Conservation (phyloP, 192 early-diverging fungal species). For the Tieghemiomyces parasiticus region DNA sequence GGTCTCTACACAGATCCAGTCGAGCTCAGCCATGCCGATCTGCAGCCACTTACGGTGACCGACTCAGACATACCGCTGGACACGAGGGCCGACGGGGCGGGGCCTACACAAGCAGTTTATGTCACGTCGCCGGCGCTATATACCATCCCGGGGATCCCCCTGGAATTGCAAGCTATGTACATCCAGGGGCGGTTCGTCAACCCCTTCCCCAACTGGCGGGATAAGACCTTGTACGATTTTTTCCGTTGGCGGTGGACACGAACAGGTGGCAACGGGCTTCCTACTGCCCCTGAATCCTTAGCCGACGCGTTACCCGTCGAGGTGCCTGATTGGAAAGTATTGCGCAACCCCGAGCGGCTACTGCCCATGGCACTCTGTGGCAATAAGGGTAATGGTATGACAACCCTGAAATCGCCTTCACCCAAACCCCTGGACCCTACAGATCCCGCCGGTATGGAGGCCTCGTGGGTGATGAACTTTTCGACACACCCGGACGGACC, state of each 20-base stretch:
- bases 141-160: background rate
- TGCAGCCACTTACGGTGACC: too few species aligned
- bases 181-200: conserved; percentile 30
- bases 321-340: background rate
- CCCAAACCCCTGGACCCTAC: too few species aligned
- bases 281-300: conserved; percentile 13
- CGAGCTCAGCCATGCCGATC: too few species aligned
- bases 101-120: too few species aligned
- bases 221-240: conserved; percentile 32
- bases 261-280: conserved; percentile 23
- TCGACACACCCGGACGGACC: background rate
- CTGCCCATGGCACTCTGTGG: too few species aligned
- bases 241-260: conserved; percentile 24
- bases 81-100: too few species aligned
- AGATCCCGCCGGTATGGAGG: too few species aligned
- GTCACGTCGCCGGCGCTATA: background rate
- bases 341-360: too few species aligned
- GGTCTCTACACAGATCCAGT: background rate
- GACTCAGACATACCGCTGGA: too few species aligned
- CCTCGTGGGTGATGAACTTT: background rate
- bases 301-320: conserved; percentile 16
- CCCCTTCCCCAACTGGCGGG: conserved; percentile 28
- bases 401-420: too few species aligned
- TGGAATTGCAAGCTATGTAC: conserved; percentile 14
- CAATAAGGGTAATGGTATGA: too few species aligned